Percentiles rank a stretch among this genome's conserved stretches.
These are phyloP conservation scores for Brasilioporus rufonigricans DNA, from an alignment of 768 basidiomycete species.

Conservation along the genomic window DNA sequence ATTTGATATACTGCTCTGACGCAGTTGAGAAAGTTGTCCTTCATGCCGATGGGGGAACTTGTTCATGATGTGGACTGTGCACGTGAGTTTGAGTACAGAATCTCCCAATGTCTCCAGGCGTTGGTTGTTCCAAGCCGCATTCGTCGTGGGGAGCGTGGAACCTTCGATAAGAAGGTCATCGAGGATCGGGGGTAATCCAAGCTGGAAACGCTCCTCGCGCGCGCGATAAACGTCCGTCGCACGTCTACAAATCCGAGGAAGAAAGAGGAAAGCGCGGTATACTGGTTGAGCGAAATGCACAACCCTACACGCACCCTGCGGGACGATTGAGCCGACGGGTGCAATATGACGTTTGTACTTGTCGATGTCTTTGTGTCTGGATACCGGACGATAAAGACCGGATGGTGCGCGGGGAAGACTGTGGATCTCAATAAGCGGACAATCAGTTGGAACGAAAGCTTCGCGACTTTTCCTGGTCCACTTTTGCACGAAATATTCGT, in stretches of 20 bases:
- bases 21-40: conserved; percentile 71
- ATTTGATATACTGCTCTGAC: conserved; percentile 68
- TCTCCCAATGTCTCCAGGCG: conserved; percentile 87
- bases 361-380: conserved; percentile 26
- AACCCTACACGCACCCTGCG: conserved; percentile 50
- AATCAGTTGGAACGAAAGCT: conserved; percentile 49
- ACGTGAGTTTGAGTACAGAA: conserved; percentile 72
- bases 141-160: conserved; percentile 67
- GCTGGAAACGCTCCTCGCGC: conserved; percentile 45
- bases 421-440: conserved; percentile 60
- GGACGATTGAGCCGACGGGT: conserved; percentile 36
- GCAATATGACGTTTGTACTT: conserved; percentile 23
- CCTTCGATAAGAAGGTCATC: conserved; percentile 66
- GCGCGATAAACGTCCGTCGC: conserved; percentile 66
- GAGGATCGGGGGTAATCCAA: conserved; percentile 60
- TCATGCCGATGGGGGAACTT: conserved; percentile 76
- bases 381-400: conserved; percentile 38
- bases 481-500: conserved; percentile 54
- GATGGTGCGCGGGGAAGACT: conserved; percentile 41
- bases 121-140: conserved; percentile 73
- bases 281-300: conserved; percentile 51
- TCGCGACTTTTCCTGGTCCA: conserved; percentile 50
- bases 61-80: conserved; percentile 75
- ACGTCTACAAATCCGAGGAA: conserved; percentile 68
- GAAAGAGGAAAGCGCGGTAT: conserved; percentile 48